Evolutionary conservation across 352 stramenopile genomes (phyloP).

Genomic region (Saprolegnia diclina): DNA sequence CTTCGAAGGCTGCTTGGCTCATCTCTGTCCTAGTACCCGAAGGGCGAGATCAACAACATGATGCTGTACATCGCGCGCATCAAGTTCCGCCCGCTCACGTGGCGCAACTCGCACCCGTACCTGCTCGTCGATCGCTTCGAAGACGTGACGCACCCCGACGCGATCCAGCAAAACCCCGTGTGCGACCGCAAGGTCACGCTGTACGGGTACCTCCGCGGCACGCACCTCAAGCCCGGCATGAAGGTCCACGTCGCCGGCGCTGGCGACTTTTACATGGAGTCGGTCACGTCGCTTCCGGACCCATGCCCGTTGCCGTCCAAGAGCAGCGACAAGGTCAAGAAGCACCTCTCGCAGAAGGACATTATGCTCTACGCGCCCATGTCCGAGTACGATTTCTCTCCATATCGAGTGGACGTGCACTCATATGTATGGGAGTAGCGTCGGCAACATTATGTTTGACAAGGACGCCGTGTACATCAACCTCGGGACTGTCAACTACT

Average conservation of each 20-base stretch:
- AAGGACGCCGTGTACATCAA: conserved; percentile 99
- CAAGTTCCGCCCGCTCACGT: conserved; percentile 98
- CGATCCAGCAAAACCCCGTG: conserved; percentile 89
- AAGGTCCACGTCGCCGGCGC: conserved; percentile 98
- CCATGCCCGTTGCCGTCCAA: conserved; percentile 92
- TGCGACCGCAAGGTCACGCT: conserved; percentile 93
- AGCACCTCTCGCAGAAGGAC: conserved; percentile 92
- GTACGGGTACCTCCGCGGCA: conserved; percentile 98
- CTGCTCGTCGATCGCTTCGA: conserved; percentile 97
- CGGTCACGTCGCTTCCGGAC: conserved; percentile 92
- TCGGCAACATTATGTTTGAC: conserved; percentile 98
- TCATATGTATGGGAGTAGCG: conserved; percentile 49
- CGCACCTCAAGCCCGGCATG: conserved; percentile 95
- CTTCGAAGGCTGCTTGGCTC: neutral
- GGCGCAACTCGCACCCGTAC: conserved; percentile 99
- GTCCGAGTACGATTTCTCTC: conserved; percentile 30
- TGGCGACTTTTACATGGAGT: conserved; percentile 96
- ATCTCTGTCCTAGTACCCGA: conserved; percentile 82
- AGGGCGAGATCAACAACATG: conserved; percentile 98
- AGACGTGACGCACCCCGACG: conserved; percentile 95
- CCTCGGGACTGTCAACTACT: conserved; percentile 92
- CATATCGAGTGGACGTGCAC: neutral
- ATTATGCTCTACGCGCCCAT: conserved; percentile 92
- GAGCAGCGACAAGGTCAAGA: conserved; percentile 61
- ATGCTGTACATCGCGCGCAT: conserved; percentile 95